These are phyloP conservation scores for Eucalyptus sp. DNA, from an alignment of 345 rosid genomes.

Conservation along the genomic window DNA sequence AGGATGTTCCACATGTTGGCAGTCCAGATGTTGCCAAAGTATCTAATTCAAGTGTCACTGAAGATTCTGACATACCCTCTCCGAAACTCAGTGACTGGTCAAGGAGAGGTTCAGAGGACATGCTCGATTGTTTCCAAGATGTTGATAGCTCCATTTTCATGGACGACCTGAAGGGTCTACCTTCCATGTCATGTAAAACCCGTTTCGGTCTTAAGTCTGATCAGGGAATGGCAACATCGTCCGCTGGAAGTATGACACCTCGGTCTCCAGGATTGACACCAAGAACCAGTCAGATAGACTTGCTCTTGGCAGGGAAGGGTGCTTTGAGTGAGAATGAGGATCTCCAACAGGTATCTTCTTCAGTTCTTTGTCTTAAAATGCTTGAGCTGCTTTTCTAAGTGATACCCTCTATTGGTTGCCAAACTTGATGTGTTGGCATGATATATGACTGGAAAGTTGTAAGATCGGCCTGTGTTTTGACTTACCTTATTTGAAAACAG, in stretches of 20 bases:
- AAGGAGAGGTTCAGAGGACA: constrained; percentile 95
- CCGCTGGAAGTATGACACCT: constrained; percentile 99
- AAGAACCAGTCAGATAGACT: constrained; percentile 78
- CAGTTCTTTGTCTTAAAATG: background rate
- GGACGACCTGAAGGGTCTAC: constrained; percentile 92
- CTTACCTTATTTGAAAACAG: background rate
- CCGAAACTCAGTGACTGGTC: constrained; percentile 98
- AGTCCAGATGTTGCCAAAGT: constrained; percentile 89
- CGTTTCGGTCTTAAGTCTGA: constrained; percentile 97
- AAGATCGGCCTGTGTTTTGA: background rate
- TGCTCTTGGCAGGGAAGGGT: constrained; percentile 79
- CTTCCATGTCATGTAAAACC: constrained; percentile 89
- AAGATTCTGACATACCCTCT: constrained; percentile 80
- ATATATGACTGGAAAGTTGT: background rate
- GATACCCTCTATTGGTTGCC: background rate
- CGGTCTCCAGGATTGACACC: constrained; percentile 95
- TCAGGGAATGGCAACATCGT: constrained; percentile 95
- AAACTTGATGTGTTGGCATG: background rate
- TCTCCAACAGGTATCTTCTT: constrained; percentile 61
- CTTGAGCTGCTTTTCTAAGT: background rate
- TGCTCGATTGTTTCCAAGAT: constrained; percentile 96
- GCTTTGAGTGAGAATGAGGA: constrained; percentile 76
- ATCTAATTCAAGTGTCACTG: constrained; percentile 81
- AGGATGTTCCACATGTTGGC: constrained; percentile 62
- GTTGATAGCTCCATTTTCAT: constrained; percentile 59